Evolutionary conservation across 305 asterid species (phyloP).

Genomic region (Fraxinus latifolia): DNA sequence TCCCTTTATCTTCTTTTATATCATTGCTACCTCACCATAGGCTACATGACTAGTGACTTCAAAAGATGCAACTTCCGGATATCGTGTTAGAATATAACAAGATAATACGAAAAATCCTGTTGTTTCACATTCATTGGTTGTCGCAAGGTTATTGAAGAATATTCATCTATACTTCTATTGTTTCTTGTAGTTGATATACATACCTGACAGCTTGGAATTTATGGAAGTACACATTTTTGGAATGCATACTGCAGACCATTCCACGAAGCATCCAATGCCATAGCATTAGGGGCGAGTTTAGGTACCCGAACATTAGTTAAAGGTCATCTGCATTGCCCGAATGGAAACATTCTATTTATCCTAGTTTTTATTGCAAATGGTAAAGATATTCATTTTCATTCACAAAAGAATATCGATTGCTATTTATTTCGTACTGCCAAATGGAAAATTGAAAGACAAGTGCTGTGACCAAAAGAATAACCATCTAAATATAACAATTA

Average conservation of each 20-base stretch:
- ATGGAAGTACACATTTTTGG: conserved; percentile 81
- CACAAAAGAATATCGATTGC: not conserved
- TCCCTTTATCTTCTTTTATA: not conserved
- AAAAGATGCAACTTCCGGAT: not conserved
- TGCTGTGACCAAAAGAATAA: not conserved
- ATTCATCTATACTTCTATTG: not conserved
- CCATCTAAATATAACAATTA: not conserved
- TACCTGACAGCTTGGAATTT: conserved; percentile 29
- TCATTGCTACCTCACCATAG: not conserved
- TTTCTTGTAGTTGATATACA: not conserved
- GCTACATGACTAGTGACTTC: not conserved
- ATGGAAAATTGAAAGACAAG: not conserved
- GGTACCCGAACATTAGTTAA: conserved; percentile 40
- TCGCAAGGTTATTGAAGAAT: not conserved
- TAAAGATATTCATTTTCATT: not conserved
- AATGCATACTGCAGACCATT: conserved; percentile 81
- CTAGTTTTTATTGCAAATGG: not conserved
- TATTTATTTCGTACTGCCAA: not conserved
- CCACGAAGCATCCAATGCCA: conserved; percentile 78
- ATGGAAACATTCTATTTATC: not conserved
- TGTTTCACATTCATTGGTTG: not conserved
- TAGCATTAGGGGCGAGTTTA: conserved; percentile 57
- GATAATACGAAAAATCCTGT: not conserved
- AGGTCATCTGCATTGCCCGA: not conserved
- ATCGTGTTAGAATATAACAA: not conserved